A percentile compares a stretch with the other conserved stretches of the same genome.
Evolutionary conservation across 2,329 filamentous ascomycete species (phyloP).

Genomic region (Graphiopsis chlorocephala): DNA sequence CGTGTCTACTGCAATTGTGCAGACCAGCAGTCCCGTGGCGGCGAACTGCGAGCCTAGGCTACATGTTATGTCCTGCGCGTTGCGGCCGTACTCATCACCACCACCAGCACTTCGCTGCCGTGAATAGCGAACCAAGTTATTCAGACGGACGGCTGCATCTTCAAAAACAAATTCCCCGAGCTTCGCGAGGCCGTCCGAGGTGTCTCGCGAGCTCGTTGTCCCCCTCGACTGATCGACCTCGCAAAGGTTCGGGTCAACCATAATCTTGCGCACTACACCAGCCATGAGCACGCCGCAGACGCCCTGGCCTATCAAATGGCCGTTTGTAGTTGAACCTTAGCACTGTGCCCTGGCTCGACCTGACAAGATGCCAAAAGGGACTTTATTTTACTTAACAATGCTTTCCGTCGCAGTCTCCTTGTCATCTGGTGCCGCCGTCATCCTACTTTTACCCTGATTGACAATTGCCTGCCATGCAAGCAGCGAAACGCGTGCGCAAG

Average conservation of each 20-base stretch:
- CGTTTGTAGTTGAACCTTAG: not conserved
- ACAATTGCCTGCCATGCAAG: not conserved
- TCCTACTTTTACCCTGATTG: not conserved
- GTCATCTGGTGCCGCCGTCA: not conserved
- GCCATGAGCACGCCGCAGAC: not conserved
- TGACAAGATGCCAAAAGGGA: not conserved
- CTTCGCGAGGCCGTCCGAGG: not conserved
- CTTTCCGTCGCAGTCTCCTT: not conserved
- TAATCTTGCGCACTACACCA: not conserved
- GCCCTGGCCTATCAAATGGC: not conserved
- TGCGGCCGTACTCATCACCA: not conserved
- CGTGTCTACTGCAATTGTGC: not conserved
- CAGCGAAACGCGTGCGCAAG: conserved; percentile 5
- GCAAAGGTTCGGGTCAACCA: not conserved
- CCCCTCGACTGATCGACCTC: not conserved
- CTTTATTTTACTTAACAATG: not conserved
- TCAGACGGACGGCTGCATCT: too few relatives aligned
- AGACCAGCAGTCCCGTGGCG: not conserved
- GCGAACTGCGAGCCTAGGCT: not conserved
- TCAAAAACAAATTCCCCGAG: not conserved
- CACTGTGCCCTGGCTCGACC: not conserved
- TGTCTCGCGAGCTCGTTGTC: not conserved
- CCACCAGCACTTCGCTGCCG: not conserved
- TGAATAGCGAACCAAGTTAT: not conserved
- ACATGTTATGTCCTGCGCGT: not conserved